Evolutionary conservation across 352 stramenopile species (phyloP), one percentile per base, ranked within the genome.

Genomic region (Phytophthora boehmeriae): DNA sequence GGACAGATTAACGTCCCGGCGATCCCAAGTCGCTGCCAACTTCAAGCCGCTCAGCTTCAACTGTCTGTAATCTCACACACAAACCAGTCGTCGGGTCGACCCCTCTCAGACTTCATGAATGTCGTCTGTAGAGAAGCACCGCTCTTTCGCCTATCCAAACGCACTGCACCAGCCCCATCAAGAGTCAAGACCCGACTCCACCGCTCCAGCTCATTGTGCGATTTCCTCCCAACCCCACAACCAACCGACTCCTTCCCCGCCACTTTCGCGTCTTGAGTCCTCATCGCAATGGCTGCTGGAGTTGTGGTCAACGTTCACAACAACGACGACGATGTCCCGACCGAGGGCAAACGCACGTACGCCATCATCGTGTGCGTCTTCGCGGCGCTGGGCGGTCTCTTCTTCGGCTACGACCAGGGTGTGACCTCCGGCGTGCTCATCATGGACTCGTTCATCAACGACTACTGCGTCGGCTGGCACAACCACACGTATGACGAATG

Each of bases 371-470:
- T 65, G 20, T 54, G 57, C 20, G 38, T 53, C 5, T 54, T 65
- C 30, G 57, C 57, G 16, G 20, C 57, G 19, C 48, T 65, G 0
- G 47, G 57, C 19, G 57, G 47, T 16, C 54, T 61, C 43, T 61
- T 61, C 54, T 61, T 61, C 43, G 54, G 54, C 54, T 61, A 61
- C 23, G 48, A 69, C 25, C 59, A 65, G 23, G 66, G 66, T n/a
- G 54, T 74, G 25, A 69, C 60, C 3, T 57, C 44, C 20, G 59
- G 59, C 22, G 49, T 74, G 17, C 54, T 74, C 10, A 49, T 70
- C 51, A 74, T 70, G 59, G 60, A 70, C 28, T 70, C 59, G 17
- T 74, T 74, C 51, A 17, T 75, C 28, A 32, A 68, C 51, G 56
- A 67, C 53, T 64, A 53, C 47, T 64, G 56, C 56, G 47, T 64